phyloP scores from a whole-genome alignment of 129 eudicot genomes.

The Cynara cardunculus region DNA sequence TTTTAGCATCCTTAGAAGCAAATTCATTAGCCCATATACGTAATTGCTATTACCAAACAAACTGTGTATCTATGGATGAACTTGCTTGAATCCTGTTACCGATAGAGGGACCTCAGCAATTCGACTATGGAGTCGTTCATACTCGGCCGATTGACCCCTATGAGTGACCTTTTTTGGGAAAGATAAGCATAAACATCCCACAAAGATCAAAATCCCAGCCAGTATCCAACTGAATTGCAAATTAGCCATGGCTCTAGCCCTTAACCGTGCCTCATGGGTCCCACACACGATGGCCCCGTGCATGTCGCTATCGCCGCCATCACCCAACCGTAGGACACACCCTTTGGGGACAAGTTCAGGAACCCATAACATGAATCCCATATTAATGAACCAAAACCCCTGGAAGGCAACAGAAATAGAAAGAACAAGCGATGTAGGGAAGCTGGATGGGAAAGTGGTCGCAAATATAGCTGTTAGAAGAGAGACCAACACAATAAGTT shows the following conservation, averaged over 20 bases:
- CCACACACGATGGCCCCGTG: constrained; percentile 68
- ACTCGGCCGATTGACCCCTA: constrained; percentile 36
- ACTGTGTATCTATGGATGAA: constrained; percentile 23
- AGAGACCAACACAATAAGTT: constrained; percentile 60
- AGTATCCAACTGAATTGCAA: constrained; percentile 91
- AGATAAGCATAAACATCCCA: constrained; percentile 36
- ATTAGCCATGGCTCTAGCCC: constrained; percentile 76
- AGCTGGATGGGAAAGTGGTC: constrained; percentile 49
- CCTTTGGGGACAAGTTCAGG: constrained; percentile 64
- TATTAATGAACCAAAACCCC: constrained; percentile 79
- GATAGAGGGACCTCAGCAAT: constrained; percentile 43
- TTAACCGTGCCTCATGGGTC: constrained; percentile 48
- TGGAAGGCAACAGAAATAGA: constrained; percentile 67
- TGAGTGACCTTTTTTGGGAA: constrained; percentile 28
- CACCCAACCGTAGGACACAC: constrained; percentile 39
- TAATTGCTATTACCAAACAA: background rate
- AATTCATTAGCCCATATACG: background rate
- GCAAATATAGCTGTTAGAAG: constrained; percentile 42
- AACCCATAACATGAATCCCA: constrained; percentile 79
- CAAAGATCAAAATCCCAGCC: constrained; percentile 50
- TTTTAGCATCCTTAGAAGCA: background rate
- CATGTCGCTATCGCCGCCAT: constrained; percentile 30
- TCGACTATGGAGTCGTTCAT: constrained; percentile 55
- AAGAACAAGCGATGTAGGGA: constrained; percentile 63
- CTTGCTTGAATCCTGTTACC: constrained; percentile 47